These are phyloP conservation scores for Saccharomycopsis olivae DNA, from an alignment of 805 yeast species.

Conservation along the genomic window DNA sequence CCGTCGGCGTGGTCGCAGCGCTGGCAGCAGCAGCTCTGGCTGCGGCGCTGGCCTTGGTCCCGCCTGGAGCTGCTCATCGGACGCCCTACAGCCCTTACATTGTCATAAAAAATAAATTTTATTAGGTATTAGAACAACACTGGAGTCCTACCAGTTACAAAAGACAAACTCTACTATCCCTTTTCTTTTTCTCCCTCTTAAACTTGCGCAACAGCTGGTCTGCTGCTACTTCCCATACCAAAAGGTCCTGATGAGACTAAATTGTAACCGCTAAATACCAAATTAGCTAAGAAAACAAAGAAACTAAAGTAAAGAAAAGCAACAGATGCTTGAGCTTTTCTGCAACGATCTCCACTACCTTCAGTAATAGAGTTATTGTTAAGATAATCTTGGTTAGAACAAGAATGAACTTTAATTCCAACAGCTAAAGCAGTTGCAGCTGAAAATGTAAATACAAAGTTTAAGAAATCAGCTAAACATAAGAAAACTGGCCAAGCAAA, in stretches of 20 bases:
- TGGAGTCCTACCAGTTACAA: no score
- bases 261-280: slow-evolving; percentile 38
- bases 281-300: slow-evolving; percentile 60
- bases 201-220: slow-evolving; percentile 15
- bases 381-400: slow-evolving; percentile 58
- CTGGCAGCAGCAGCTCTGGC: no score
- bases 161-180: no score
- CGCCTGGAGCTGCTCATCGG: no score
- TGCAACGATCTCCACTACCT: slow-evolving; percentile 78
- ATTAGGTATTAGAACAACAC: no score
- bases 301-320: slow-evolving; percentile 82
- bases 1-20: no score
- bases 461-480: slow-evolving; percentile 71
- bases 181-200: no score
- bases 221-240: slow-evolving; percentile 27
- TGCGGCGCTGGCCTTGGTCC: no score
- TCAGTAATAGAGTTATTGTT: slow-evolving; percentile 58
- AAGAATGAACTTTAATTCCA: slow-evolving; percentile 77
- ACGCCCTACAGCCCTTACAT: no score
- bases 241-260: slow-evolving; percentile 48
- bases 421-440: slow-evolving; percentile 94
- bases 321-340: slow-evolving; percentile 81
- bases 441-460: slow-evolving; percentile 84
- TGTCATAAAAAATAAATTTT: no score
- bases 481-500: slow-evolving; percentile 83